Evolutionary conservation across 345 rosid genomes (phyloP).

Genomic region (Hibiscus trionum): DNA sequence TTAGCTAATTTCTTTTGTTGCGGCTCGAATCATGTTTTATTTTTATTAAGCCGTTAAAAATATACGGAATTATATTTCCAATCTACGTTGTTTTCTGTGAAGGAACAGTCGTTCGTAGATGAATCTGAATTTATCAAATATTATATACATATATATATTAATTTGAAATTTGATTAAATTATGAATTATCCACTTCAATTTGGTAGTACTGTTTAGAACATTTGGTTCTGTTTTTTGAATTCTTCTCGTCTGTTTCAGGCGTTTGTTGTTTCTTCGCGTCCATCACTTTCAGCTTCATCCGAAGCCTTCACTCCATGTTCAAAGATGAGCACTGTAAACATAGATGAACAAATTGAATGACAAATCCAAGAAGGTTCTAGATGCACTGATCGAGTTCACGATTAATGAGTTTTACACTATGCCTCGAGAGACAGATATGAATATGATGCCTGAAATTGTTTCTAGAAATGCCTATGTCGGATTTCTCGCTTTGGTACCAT

Average conservation of each 20-base stretch:
- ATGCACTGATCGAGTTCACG: conserved; percentile 18
- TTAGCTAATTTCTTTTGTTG: background rate
- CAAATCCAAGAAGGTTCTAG: conserved; percentile 27
- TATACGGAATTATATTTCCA: background rate
- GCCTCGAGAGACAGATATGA: conserved; percentile 17
- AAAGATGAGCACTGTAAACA: background rate
- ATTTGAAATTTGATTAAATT: background rate
- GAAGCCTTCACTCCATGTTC: background rate
- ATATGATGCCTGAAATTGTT: background rate
- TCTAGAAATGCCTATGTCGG: background rate
- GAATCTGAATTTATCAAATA: background rate
- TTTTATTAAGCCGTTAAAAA: background rate
- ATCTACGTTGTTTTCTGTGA: background rate
- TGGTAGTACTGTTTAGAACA: background rate
- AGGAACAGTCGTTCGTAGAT: background rate
- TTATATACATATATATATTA: too few relatives aligned
- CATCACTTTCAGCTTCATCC: too few relatives aligned
- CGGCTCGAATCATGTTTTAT: background rate
- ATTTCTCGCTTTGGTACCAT: background rate
- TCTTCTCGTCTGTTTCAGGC: background rate
- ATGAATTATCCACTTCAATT: background rate
- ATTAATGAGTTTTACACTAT: background rate
- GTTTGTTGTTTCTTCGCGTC: background rate
- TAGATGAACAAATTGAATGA: background rate
- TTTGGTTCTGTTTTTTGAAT: background rate